phyloP scores from a whole-genome alignment of 148 eudicot genomes.

The Amaranthus palmeri region DNA sequence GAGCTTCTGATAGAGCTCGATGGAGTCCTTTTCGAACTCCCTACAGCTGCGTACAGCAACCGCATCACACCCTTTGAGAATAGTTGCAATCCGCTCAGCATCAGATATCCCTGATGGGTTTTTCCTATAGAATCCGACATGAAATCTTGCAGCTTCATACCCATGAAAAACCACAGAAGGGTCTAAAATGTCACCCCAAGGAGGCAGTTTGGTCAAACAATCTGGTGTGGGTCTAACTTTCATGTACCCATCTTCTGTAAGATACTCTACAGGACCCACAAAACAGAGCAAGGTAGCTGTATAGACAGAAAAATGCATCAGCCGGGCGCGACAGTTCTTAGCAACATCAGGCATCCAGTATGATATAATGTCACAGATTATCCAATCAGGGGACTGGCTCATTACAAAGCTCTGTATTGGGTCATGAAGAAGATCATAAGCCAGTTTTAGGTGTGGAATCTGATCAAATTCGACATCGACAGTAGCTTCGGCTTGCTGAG shows the following conservation, averaged over 20 bases:
- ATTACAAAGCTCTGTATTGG: conserved; percentile 21
- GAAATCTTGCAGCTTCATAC: conserved; percentile 11
- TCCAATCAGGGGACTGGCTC: conserved; percentile 23
- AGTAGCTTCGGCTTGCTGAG: conserved; percentile 36
- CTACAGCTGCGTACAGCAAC: conserved; percentile 24
- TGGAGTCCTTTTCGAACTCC: conserved; percentile 37
- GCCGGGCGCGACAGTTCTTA: conserved; percentile 20
- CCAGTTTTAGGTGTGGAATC: conserved; percentile 30
- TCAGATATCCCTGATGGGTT: conserved; percentile 28
- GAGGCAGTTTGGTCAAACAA: conserved; percentile 11
- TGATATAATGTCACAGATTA: conserved; percentile 28
- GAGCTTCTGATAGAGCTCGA: conserved; percentile 22
- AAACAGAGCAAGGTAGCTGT: conserved; percentile 22
- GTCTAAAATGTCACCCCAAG: conserved; percentile 23
- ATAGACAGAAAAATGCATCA: conserved; percentile 26
- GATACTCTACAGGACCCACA: conserved; percentile 29
- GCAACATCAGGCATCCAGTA: conserved; percentile 29
- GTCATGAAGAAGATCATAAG: conserved; percentile 29
- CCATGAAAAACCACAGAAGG: conserved; percentile 12
- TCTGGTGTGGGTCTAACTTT: conserved; percentile 15
- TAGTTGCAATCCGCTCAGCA: conserved; percentile 25
- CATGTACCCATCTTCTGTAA: conserved; percentile 14
- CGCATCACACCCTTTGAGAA: conserved; percentile 21
- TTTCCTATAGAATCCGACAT: conserved; percentile 5
- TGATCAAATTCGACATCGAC: conserved; percentile 31